These are phyloP conservation scores for Raphanus raphanistrum DNA, from an alignment of 345 rosid species.

Conservation along the genomic window DNA sequence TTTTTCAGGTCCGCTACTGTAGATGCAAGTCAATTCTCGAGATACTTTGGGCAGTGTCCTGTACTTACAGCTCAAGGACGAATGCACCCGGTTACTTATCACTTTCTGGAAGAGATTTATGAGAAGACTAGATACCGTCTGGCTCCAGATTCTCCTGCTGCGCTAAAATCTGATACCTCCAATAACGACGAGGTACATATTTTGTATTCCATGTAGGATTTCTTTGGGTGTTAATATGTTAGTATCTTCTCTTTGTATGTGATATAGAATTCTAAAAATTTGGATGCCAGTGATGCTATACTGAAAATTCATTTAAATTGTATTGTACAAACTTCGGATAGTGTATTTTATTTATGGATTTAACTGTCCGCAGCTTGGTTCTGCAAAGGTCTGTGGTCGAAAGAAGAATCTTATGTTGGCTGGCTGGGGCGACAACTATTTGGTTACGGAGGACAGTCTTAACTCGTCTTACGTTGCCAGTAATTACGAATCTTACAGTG, in stretches of 20 bases:
- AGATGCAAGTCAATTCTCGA: conserved; percentile 73
- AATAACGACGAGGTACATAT: conserved; percentile 53
- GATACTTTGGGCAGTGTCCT: conserved; percentile 84
- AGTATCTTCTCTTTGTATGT: no score
- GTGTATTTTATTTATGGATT: conserved; percentile 4
- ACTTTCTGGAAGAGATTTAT: conserved; percentile 83
- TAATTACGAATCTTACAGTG: conserved; percentile 59
- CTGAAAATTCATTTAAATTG: not conserved
- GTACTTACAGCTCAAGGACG: conserved; percentile 81
- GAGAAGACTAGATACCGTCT: conserved; percentile 61
- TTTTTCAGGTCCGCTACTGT: conserved; percentile 87
- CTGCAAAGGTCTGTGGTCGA: conserved; percentile 69
- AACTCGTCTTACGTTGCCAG: conserved; percentile 64
- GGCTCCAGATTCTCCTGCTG: conserved; percentile 84
- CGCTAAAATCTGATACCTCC: conserved; percentile 56
- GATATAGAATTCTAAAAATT: no score
- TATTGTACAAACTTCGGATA: conserved; percentile 2
- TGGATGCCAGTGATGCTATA: not conserved
- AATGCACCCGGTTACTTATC: conserved; percentile 73
- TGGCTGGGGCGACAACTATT: conserved; percentile 82
- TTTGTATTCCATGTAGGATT: not conserved
- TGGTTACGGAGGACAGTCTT: conserved; percentile 62
- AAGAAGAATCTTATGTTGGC: conserved; percentile 91
- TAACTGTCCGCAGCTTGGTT: conserved; percentile 53
- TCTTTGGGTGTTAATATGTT: no score